Percentiles rank a stretch among this genome's conserved stretches.
Evolutionary conservation across 1,284 basidiomycete species (phyloP).

Genomic region (Ceratobasidium papillatum): DNA sequence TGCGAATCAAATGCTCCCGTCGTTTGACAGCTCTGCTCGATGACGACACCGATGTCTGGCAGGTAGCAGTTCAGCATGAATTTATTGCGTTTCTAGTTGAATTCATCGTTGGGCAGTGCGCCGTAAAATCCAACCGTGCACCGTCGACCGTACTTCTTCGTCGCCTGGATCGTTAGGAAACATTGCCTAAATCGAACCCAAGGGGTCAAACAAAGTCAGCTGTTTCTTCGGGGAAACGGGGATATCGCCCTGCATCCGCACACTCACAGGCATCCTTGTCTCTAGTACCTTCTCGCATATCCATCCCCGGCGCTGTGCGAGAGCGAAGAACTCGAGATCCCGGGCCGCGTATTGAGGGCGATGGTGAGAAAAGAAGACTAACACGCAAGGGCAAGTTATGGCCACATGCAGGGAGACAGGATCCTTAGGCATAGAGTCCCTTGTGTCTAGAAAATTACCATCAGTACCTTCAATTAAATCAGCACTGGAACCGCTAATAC

Average conservation of each 20-base stretch:
- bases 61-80: neutral
- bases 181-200: slow-evolving; percentile 72
- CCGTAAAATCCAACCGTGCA: slow-evolving; percentile 76
- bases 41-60: neutral
- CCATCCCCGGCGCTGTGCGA: slow-evolving; percentile 78
- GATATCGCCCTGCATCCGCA: slow-evolving; percentile 17
- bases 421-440: neutral
- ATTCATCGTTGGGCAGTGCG: neutral
- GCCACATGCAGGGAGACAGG: slow-evolving; percentile 43
- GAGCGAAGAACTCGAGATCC: slow-evolving; percentile 84
- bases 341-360: slow-evolving; percentile 84
- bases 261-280: slow-evolving; percentile 67
- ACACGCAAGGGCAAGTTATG: slow-evolving; percentile 61
- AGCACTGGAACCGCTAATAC: neutral
- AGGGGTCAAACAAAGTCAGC: slow-evolving; percentile 13
- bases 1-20: neutral
- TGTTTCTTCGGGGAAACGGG: neutral
- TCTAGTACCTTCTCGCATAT: slow-evolving; percentile 73
- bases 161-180: slow-evolving; percentile 87
- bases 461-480: neutral
- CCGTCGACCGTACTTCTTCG: slow-evolving; percentile 72
- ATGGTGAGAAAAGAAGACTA: slow-evolving; percentile 95
- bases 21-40: neutral
- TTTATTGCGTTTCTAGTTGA: neutral
- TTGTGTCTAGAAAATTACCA: slow-evolving; percentile 2